Evolutionary conservation across 2,329 filamentous ascomycete genomes (phyloP).

Genomic region (Penicillium verrucosum): DNA sequence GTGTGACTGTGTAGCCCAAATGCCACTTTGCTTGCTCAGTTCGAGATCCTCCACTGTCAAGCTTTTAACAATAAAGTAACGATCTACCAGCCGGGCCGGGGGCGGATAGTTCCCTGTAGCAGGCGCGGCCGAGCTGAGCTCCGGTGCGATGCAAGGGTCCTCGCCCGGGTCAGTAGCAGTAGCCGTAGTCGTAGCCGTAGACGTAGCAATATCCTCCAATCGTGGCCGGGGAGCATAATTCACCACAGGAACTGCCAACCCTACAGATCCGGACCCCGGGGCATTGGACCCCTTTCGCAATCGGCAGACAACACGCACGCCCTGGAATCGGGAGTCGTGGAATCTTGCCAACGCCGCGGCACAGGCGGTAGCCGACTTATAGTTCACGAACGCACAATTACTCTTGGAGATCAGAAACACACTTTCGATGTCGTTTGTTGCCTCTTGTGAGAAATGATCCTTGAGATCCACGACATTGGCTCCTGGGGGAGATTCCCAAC

Average conservation of each 20-base stretch:
- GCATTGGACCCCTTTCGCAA: slow-evolving; percentile 59
- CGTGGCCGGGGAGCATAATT: slow-evolving; percentile 26
- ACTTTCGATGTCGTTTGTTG: slow-evolving; percentile 73
- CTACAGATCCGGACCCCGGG: slow-evolving; percentile 38
- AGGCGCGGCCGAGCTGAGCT: slow-evolving; percentile 15
- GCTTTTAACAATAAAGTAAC: slow-evolving; percentile 91
- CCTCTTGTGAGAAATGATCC: slow-evolving; percentile 80
- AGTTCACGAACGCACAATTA: slow-evolving; percentile 96
- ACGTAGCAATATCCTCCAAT: slow-evolving; percentile 10
- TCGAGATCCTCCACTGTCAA: slow-evolving; percentile 88
- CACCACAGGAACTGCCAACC: slow-evolving; percentile 47
- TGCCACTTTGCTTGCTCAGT: slow-evolving; percentile 76
- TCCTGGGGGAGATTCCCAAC: slow-evolving; percentile 85
- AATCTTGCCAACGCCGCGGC: slow-evolving; percentile 74
- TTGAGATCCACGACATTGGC: slow-evolving; percentile 81
- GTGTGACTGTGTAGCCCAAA: slow-evolving; percentile 93
- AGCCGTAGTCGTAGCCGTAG: background rate
- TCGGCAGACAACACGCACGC: slow-evolving; percentile 80
- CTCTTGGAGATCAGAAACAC: slow-evolving; percentile 94
- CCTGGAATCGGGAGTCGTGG: slow-evolving; percentile 86
- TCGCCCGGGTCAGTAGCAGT: slow-evolving; percentile 2
- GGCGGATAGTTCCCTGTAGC: slow-evolving; percentile 12
- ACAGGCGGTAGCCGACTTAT: slow-evolving; percentile 75
- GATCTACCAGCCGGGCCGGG: slow-evolving; percentile 56
- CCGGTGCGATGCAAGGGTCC: background rate